Base-by-base conservation (phyloP, 345 rosid genomes). In the Lenwebbia sp. region DNA sequence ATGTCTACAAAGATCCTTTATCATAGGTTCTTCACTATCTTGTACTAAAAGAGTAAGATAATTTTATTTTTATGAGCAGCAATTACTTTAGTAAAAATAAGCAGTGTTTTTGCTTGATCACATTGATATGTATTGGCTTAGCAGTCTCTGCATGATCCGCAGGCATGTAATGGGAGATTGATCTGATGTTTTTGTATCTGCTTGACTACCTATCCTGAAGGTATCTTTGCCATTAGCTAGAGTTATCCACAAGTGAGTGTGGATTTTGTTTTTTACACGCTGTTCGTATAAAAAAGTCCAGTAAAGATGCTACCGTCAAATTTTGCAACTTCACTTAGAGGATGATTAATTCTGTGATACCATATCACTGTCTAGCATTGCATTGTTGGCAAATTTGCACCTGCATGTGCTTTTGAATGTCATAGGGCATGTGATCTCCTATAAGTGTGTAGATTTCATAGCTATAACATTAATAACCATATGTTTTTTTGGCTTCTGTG, bases 401-500 rank as follows among this genome's bases (percentile, higher is more conserved):
- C 25, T 37, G 47, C 47, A 37, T 21, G 26, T 70, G 47, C 81
- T 41, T 33, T 37, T 70, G 81, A 70, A 70, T 70, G 81, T 70
- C 4, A 10, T 37, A 33, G 81, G 81, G 47, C 81, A 70, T 37
- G 81, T 19, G 81, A 70, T 19, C 78, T 65, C 44, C 40, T 33
- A 4, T 33, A 65, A 33, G 3, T 37, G 81, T 70, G 81, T 70
- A 9, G 47, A 49, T 82, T 44, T 49, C 83, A 41, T 81, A 81
- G 51, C 83, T 50, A 26, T 15, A 23, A 44, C 33, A 51, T 25
- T 82, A 30, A 52, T 83, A 40, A 56, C 28, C 54, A 21, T 4
- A 53, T 54, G 50, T 70, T 70, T 33, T 53, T 54, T 76, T 81
- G 62, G 51, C 70, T 76, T 40, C 86, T 89, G 82, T 89, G 84